Percentiles rank a stretch among this genome's conserved stretches.
Conservation (phyloP, 768 basidiomycete genomes). For the Calocera cornea region DNA sequence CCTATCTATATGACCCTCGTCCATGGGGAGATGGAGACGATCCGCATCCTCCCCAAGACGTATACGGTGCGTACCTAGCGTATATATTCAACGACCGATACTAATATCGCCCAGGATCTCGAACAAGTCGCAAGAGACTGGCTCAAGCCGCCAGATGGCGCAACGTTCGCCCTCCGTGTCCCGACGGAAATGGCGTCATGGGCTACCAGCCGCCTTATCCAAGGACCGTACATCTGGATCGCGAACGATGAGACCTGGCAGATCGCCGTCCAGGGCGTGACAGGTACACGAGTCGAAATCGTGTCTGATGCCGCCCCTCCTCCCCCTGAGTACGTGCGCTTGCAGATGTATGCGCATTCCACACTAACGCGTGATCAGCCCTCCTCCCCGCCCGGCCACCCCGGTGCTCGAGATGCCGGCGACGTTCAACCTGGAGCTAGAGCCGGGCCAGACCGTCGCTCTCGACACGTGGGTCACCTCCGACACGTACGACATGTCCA, state of each 20-base stretch:
- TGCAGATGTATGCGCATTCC: neutral
- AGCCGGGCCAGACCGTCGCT: constrained; percentile 64
- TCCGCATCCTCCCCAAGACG: constrained; percentile 60
- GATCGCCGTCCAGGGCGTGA: constrained; percentile 72
- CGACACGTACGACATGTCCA: constrained; percentile 78
- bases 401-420: constrained; percentile 81
- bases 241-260: constrained; percentile 64
- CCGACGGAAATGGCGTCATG: constrained; percentile 75
- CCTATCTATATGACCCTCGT: constrained; percentile 69
- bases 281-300: constrained; percentile 73
- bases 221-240: constrained; percentile 66
- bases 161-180: constrained; percentile 57
- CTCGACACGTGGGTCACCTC: constrained; percentile 68
- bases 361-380: neutral
- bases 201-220: constrained; percentile 39
- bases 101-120: constrained; percentile 43
- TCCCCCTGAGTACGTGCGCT: constrained; percentile 37
- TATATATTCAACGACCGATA: neutral
- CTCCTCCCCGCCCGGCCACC: constrained; percentile 27
- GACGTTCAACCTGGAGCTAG: constrained; percentile 67
- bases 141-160: constrained; percentile 75
- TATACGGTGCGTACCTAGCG: constrained; percentile 39
- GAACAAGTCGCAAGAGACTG: constrained; percentile 69
- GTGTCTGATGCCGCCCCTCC: constrained; percentile 76
- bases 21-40: constrained; percentile 76